Conservation (phyloP, 148 eudicot species). For the Vaccinium myrtillus region DNA sequence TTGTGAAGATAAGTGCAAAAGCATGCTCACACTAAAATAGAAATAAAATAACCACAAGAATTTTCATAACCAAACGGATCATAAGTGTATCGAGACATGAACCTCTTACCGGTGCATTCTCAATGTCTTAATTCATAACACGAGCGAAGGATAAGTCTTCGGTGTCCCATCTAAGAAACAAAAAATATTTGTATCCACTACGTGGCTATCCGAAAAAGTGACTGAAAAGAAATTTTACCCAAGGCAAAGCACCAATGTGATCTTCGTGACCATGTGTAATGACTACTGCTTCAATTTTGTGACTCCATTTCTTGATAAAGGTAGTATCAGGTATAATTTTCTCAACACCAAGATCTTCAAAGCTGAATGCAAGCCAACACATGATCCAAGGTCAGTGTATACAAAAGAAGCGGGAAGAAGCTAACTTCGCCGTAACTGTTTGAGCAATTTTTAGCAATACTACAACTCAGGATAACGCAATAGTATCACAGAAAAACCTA, state of each 20-base stretch:
- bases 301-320: slow-evolving; percentile 90
- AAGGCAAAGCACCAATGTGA: slow-evolving; percentile 99
- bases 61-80: not conserved
- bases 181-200: not conserved
- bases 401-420: not conserved
- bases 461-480: not conserved
- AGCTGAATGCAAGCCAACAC: slow-evolving; percentile 43
- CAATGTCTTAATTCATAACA: slow-evolving; percentile 13
- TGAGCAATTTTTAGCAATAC: not conserved
- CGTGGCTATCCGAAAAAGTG: not conserved
- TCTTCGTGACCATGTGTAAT: slow-evolving; percentile 99
- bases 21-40: not conserved
- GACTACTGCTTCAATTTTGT: slow-evolving; percentile 96
- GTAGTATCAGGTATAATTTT: slow-evolving; percentile 93
- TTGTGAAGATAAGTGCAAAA: not conserved
- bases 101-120: not conserved
- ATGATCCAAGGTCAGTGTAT: slow-evolving; percentile 13
- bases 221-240: slow-evolving; percentile 77
- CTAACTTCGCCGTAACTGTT: not conserved
- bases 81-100: not conserved
- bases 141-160: not conserved
- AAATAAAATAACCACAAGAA: not conserved
- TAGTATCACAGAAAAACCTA: not conserved
- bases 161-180: not conserved
- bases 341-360: slow-evolving; percentile 91